Conservation (phyloP, 345 rosid species). For the Dipteronia sinensis region DNA sequence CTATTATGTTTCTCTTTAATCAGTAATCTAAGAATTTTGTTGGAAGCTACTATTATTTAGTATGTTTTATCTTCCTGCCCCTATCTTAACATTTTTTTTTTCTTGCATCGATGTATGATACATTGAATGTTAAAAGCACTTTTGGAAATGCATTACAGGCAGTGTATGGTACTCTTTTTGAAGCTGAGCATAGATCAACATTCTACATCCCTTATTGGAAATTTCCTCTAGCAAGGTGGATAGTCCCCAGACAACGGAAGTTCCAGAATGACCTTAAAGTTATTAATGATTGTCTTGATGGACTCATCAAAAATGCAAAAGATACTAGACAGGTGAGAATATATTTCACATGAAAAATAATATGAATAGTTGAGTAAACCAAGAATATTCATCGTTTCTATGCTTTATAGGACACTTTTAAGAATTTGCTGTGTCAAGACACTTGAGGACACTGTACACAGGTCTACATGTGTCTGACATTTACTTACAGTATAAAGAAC, state of each 20-base stretch:
- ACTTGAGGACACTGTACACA: neutral
- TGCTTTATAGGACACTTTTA: neutral
- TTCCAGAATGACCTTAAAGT: slow-evolving; percentile 80
- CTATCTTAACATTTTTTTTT: neutral
- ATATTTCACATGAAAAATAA: neutral
- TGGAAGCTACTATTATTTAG: neutral
- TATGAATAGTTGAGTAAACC: neutral
- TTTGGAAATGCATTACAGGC: slow-evolving; percentile 50
- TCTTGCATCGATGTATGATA: neutral
- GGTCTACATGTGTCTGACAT: neutral
- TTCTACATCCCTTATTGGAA: slow-evolving; percentile 97
- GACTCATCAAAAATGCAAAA: slow-evolving; percentile 90
- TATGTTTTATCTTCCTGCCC: neutral
- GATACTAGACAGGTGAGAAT: slow-evolving; percentile 76
- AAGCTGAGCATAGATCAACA: slow-evolving; percentile 97
- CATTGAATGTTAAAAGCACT: neutral
- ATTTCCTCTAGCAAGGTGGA: slow-evolving; percentile 84
- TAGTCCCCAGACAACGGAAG: slow-evolving; percentile 88
- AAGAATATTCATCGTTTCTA: neutral
- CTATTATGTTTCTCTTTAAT: neutral
- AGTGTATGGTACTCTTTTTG: slow-evolving; percentile 94
- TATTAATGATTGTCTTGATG: slow-evolving; percentile 93
- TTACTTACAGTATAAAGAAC: neutral
- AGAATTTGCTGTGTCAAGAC: neutral
- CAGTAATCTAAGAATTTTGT: neutral